Evolutionary conservation across 2,329 filamentous ascomycete species (phyloP).

Genomic region (Emergomyces pasteurianus): DNA sequence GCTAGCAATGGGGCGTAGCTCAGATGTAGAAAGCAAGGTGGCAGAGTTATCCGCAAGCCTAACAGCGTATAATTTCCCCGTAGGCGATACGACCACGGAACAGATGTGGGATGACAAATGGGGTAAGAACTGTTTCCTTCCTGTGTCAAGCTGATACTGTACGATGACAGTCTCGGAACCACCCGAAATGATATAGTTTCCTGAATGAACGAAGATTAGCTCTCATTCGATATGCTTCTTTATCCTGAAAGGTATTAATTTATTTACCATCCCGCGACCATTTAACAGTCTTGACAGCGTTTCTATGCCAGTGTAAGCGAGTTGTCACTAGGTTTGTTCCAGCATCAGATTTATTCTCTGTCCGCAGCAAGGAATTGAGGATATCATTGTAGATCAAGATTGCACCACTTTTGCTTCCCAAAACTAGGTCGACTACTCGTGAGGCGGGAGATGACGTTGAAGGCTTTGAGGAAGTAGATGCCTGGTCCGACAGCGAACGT

Average conservation of each 20-base stretch:
- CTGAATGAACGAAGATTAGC: constrained; percentile 36
- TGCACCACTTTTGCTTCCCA: constrained; percentile 65
- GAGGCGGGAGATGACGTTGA: constrained; percentile 10
- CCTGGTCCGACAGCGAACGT: constrained; percentile 10
- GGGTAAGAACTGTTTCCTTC: constrained; percentile 71
- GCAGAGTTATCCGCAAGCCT: constrained; percentile 85
- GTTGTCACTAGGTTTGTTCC: constrained; percentile 39
- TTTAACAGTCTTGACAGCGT: constrained; percentile 69
- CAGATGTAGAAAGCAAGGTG: constrained; percentile 80
- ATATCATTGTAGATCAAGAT: constrained; percentile 76
- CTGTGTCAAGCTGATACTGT: constrained; percentile 86
- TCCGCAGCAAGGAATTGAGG: constrained; percentile 41
- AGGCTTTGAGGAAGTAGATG: constrained; percentile 8
- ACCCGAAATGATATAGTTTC: constrained; percentile 88
- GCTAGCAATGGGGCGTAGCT: constrained; percentile 73
- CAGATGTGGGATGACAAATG: constrained; percentile 79
- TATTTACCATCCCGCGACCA: constrained; percentile 79
- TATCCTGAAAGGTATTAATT: constrained; percentile 2
- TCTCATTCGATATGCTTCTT: neutral
- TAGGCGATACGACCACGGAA: constrained; percentile 68
- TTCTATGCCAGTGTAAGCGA: constrained; percentile 83
- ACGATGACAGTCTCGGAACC: constrained; percentile 82
- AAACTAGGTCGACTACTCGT: constrained; percentile 55
- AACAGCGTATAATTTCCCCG: constrained; percentile 69
- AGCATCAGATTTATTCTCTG: constrained; percentile 35